Conservation (phyloP, 164 flowering plant species). For the Nymphaea colorata region DNA sequence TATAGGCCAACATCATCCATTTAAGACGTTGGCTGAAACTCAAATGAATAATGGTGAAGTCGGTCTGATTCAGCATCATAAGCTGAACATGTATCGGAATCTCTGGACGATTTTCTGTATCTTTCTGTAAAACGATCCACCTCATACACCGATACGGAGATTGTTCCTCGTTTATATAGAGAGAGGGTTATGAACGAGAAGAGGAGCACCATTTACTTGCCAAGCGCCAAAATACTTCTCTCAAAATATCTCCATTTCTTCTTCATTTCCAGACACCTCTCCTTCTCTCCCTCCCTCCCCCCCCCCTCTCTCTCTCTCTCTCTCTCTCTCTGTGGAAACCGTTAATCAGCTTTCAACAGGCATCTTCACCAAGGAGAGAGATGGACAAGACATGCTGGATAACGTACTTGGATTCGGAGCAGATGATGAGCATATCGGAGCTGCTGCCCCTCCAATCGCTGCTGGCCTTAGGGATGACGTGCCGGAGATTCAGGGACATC, state of each 20-base stretch:
- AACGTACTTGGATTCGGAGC: background rate
- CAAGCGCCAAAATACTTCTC: background rate
- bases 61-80: no score
- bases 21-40: no score
- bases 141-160: no score
- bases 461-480: slow-evolving; percentile 60
- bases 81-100: no score
- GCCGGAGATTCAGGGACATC: slow-evolving; percentile 48
- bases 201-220: background rate
- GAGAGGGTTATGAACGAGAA: background rate
- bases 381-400: background rate
- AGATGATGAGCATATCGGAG: background rate
- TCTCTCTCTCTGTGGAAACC: background rate
- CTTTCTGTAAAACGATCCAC: no score
- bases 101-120: no score
- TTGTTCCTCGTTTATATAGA: background rate
- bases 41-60: no score
- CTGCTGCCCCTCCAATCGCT: slow-evolving; percentile 50
- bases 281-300: background rate
- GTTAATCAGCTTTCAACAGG: background rate
- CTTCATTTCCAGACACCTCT: background rate
- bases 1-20: no score
- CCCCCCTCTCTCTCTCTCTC: background rate
- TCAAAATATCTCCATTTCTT: background rate
- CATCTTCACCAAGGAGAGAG: background rate